Evolutionary conservation across 257 asterid genomes (phyloP), one percentile per base, ranked within the genome.

Genomic region (Primulina tabacum): DNA sequence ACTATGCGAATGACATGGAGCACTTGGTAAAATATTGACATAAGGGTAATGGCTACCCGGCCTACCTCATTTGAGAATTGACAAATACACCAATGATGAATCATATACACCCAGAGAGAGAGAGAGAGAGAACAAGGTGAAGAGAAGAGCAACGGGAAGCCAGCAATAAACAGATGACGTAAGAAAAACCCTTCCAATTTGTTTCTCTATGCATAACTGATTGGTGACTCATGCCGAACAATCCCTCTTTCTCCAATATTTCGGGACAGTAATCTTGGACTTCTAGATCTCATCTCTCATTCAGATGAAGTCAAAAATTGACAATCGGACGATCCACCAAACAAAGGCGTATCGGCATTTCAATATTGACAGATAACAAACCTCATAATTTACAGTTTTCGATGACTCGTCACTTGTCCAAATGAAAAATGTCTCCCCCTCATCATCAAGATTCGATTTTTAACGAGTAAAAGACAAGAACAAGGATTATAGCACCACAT

Each of bases 221-320:
- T 35, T 40, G 43, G 50, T 78, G 75, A 62, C 40, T 57, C 58
- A 50, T 28, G 20, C 43, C 17, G 47, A 40, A 69, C 72, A 78
- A 65, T 65, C 64, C 75, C 66, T 32, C 37, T 38, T 65, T 37
- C 30, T 65, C 70, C 58, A 38, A 12, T 38, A 30, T 11, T 40
- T 18, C 62, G 70, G 74, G 35, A 5, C 63, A 75, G 59, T 60
- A 71, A 72, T 79, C 79, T 81, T 53, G 77, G 72, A 61, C 77
- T 60, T 62, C 62, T 17, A 58, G 69, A 70, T 64, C 65, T 33
- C 28, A 5, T 16, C 59, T 18, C 30, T 68, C 8, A 65, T 21
- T 56, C 12, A 56, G 60, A 62, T 35, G 37, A 72, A 67, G 8
- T 55, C 72, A 71, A 55, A 17, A 57, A 34, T 28, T 11, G 61